phyloP scores from a whole-genome alignment of 2,329 filamentous ascomycete genomes.

The Pseudofabraea citricarpa region DNA sequence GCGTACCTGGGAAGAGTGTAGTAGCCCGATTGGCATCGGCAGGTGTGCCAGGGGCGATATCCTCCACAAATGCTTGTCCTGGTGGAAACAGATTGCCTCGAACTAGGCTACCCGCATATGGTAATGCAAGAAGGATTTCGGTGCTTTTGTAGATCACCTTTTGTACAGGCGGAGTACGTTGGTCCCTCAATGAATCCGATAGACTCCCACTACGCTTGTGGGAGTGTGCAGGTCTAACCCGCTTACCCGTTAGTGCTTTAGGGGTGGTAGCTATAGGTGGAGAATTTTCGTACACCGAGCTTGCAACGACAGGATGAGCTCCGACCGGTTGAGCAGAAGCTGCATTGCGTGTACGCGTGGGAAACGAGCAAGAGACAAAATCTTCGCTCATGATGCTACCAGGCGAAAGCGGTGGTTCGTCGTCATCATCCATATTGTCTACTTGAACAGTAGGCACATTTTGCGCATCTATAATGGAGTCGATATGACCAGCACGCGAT shows the following conservation, averaged over 20 bases:
- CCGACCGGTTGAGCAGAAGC: conserved; percentile 39
- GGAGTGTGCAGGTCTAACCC: conserved; percentile 48
- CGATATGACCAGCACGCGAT: conserved; percentile 41
- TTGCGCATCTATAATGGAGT: conserved; percentile 37
- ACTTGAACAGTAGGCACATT: conserved; percentile 3
- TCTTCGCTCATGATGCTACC: conserved; percentile 56
- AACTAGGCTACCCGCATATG: conserved; percentile 79
- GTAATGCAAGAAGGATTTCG: conserved; percentile 56
- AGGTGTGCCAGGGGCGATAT: conserved; percentile 47
- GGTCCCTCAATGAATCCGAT: conserved; percentile 75
- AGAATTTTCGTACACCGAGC: conserved; percentile 39
- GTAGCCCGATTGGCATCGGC: conserved; percentile 45
- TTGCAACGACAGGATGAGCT: conserved; percentile 53
- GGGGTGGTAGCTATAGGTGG: conserved; percentile 55
- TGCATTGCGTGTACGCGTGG: conserved; percentile 42
- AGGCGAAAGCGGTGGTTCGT: conserved; percentile 42
- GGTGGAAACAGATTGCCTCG: conserved; percentile 82
- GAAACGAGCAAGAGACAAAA: conserved; percentile 60
- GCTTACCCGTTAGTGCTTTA: conserved; percentile 52
- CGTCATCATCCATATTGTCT: conserved; percentile 1
- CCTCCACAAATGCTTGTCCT: conserved; percentile 72
- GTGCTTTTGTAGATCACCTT: conserved; percentile 47
- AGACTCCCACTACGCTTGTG: conserved; percentile 88
- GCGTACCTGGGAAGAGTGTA: conserved; percentile 39
- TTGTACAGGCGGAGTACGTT: conserved; percentile 42